A percentile compares a stretch with the other conserved stretches of the same genome.
Evolutionary conservation across 78 protist genomes (phyloP).

Genomic region (Dictyostelium purpureum): DNA sequence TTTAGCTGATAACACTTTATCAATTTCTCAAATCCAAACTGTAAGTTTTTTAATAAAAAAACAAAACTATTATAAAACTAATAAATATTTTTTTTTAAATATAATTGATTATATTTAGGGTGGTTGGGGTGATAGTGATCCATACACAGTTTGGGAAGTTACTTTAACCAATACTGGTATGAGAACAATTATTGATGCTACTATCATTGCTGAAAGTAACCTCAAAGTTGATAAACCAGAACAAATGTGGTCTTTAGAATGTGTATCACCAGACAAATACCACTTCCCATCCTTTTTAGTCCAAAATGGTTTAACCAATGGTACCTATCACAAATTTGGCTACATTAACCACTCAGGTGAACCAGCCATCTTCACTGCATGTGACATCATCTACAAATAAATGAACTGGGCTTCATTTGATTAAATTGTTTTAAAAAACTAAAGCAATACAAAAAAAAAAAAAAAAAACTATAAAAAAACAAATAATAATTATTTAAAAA

Average conservation of each 20-base stretch:
- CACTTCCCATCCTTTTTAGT: not conserved
- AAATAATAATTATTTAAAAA: not conserved
- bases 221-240: not conserved
- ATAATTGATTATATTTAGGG: too few species aligned
- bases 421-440: too few species aligned
- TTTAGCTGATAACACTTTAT: not conserved
- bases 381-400: not conserved
- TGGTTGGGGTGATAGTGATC: not conserved
- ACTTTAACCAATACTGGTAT: not conserved
- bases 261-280: not conserved
- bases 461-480: not conserved
- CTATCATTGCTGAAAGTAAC: not conserved
- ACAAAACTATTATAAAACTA: too few species aligned
- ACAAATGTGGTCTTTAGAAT: not conserved
- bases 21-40: conserved; percentile 15
- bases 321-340: not conserved
- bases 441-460: not conserved
- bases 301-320: not conserved
- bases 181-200: not conserved
- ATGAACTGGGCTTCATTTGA: too few species aligned
- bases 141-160: not conserved
- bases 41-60: too few species aligned
- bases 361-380: not conserved
- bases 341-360: not conserved
- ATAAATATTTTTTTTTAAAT: too few species aligned